Evolutionary conservation across 1,284 basidiomycete species (phyloP).

Genomic region (Malassezia vespertilionis): DNA sequence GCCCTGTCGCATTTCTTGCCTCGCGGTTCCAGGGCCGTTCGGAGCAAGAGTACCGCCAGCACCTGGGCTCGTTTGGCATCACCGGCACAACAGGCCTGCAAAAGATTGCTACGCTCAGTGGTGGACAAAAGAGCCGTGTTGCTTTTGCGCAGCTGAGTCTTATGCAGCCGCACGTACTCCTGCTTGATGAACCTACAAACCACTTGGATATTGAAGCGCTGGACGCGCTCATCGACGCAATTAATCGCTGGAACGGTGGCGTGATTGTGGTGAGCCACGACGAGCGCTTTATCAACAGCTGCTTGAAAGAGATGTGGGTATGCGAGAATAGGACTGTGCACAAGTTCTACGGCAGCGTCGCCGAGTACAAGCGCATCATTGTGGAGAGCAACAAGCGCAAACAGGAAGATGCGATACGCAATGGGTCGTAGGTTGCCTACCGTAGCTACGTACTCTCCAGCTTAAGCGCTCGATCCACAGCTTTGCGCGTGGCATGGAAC

Average conservation of each 20-base stretch:
- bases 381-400: slow-evolving; percentile 30
- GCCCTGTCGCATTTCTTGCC: slow-evolving; percentile 82
- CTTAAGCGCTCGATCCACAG: slow-evolving; percentile 5
- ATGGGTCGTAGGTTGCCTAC: background rate
- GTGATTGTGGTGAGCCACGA: slow-evolving; percentile 49
- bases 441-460: background rate
- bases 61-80: slow-evolving; percentile 97
- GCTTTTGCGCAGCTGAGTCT: slow-evolving; percentile 86
- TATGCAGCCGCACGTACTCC: slow-evolving; percentile 84
- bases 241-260: slow-evolving; percentile 88
- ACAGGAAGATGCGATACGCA: slow-evolving; percentile 11
- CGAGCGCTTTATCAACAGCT: slow-evolving; percentile 40
- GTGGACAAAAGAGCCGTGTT: slow-evolving; percentile 93
- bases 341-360: slow-evolving; percentile 81
- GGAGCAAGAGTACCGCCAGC: slow-evolving; percentile 88
- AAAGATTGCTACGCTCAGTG: slow-evolving; percentile 55
- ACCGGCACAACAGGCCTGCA: slow-evolving; percentile 93
- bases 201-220: slow-evolving; percentile 83
- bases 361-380: slow-evolving; percentile 69
- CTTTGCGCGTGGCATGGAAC: slow-evolving; percentile 1
- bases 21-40: slow-evolving; percentile 83
- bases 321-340: slow-evolving; percentile 71
- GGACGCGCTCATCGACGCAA: slow-evolving; percentile 81
- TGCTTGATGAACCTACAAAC: slow-evolving; percentile 96
- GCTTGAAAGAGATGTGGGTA: slow-evolving; percentile 52